phyloP scores from a whole-genome alignment of 352 stramenopile genomes.

The Globisporangium nodosum region DNA sequence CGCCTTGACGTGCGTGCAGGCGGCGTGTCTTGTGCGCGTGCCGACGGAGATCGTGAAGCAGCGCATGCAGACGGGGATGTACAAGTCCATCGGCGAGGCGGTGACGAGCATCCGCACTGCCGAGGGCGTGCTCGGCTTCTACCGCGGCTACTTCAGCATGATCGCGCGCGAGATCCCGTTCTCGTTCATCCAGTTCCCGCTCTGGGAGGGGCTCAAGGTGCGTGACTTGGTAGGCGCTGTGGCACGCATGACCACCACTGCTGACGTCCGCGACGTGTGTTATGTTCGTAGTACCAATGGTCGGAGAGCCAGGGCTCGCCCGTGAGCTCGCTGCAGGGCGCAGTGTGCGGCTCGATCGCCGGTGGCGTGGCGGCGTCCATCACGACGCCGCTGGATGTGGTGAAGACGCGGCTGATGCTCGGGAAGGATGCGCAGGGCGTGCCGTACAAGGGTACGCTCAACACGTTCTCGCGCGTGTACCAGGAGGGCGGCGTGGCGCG shows the following conservation, averaged over 20 bases:
- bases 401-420: constrained; percentile 99
- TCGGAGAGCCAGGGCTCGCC: constrained; percentile 65
- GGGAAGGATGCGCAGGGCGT: constrained; percentile 91
- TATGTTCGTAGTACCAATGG: constrained; percentile 56
- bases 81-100: constrained; percentile 64
- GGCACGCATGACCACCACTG: background rate
- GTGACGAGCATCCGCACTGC: constrained; percentile 76
- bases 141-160: constrained; percentile 97
- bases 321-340: constrained; percentile 90
- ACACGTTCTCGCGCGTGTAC: constrained; percentile 90
- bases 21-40: constrained; percentile 96
- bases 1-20: constrained; percentile 21
- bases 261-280: background rate
- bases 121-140: constrained; percentile 87
- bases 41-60: constrained; percentile 99
- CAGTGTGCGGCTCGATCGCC: constrained; percentile 93
- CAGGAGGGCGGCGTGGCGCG: constrained; percentile 87
- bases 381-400: constrained; percentile 99
- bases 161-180: constrained; percentile 99
- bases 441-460: constrained; percentile 86
- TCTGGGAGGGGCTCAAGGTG: constrained; percentile 97
- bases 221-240: background rate
- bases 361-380: constrained; percentile 93
- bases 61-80: constrained; percentile 95
- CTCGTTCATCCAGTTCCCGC: constrained; percentile 99